A percentile compares a stretch with the other conserved stretches of the same genome.
phyloP scores from a whole-genome alignment of 352 stramenopile species.

The Globisporangium polare region DNA sequence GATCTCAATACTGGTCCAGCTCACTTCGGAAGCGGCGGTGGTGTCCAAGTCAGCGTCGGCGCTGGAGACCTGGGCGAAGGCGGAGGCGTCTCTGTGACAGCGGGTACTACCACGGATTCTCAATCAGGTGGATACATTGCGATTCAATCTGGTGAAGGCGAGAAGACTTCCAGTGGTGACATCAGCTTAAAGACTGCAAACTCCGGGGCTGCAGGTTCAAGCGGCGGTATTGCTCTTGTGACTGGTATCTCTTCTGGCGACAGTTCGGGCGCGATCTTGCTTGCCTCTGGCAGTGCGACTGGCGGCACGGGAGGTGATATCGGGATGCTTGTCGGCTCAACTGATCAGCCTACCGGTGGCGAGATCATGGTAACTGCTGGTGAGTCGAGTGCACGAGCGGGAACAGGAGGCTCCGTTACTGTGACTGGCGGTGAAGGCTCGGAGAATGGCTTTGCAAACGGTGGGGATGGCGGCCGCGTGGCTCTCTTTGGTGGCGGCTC shows the following conservation, averaged over 20 bases:
- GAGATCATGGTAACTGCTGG: conserved; percentile 69
- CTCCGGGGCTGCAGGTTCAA: conserved; percentile 47
- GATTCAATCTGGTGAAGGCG: conserved; percentile 53
- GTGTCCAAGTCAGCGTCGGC: conserved; percentile 53
- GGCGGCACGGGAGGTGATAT: conserved; percentile 63
- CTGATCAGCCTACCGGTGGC: conserved; percentile 51
- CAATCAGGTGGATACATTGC: conserved; percentile 60
- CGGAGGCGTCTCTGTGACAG: conserved; percentile 63
- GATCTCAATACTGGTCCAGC: conserved; percentile 48
- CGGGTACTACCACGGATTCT: conserved; percentile 66
- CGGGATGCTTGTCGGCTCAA: conserved; percentile 42
- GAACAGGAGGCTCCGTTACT: conserved; percentile 42
- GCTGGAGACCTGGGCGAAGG: conserved; percentile 78
- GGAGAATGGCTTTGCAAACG: conserved; percentile 60
- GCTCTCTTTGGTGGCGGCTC: conserved; percentile 78
- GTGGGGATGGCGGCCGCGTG: conserved; percentile 85
- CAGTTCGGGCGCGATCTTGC: conserved; percentile 44
- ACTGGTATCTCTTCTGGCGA: conserved; percentile 55
- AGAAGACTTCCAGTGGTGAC: conserved; percentile 66
- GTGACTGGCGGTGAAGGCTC: conserved; percentile 61
- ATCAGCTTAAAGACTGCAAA: conserved; percentile 61
- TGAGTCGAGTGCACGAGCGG: conserved; percentile 35
- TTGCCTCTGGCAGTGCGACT: conserved; percentile 50
- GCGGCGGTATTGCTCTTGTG: conserved; percentile 49
- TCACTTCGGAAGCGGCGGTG: conserved; percentile 43